Conservation (phyloP, 208 protist genomes). For the Crithidia acanthocephali region DNA sequence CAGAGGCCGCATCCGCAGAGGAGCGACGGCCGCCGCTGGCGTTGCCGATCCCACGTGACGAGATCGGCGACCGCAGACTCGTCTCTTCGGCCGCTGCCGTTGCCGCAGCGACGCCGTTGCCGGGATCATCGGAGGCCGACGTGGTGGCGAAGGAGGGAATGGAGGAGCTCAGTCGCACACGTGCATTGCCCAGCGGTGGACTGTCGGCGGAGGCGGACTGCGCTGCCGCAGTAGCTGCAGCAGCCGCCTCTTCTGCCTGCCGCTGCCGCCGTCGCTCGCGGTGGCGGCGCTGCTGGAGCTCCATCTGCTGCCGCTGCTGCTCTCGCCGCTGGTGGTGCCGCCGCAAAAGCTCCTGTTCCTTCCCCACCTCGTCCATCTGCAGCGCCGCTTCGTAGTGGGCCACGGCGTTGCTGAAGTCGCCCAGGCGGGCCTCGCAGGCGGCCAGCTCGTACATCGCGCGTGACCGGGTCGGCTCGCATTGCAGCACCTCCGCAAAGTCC, state of each 20-base stretch:
- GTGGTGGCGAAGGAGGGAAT: neutral
- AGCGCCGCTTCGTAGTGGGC: slow-evolving; percentile 84
- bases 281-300: slow-evolving; percentile 15
- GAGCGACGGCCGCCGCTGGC: slow-evolving; percentile 6
- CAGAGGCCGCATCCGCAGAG: slow-evolving; percentile 11
- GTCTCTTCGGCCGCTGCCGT: neutral
- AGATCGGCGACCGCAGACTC: slow-evolving; percentile 8
- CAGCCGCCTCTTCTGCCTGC: neutral
- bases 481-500: slow-evolving; percentile 72
- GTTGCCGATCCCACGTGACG: neutral
- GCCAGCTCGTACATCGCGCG: slow-evolving; percentile 77
- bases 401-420: slow-evolving; percentile 77
- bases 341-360: slow-evolving; percentile 9
- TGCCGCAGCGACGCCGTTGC: neutral
- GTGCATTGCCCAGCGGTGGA: neutral
- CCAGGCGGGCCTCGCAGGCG: slow-evolving; percentile 70
- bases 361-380: slow-evolving; percentile 41
- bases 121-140: neutral
- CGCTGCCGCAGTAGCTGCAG: neutral
- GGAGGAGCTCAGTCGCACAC: neutral
- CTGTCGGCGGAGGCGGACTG: neutral
- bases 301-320: neutral
- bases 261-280: neutral
- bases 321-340: slow-evolving; percentile 19
- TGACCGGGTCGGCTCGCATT: slow-evolving; percentile 46